Evolutionary conservation across 768 basidiomycete genomes (phyloP), one percentile per base, ranked within the genome.

Genomic region (Postia placenta): DNA sequence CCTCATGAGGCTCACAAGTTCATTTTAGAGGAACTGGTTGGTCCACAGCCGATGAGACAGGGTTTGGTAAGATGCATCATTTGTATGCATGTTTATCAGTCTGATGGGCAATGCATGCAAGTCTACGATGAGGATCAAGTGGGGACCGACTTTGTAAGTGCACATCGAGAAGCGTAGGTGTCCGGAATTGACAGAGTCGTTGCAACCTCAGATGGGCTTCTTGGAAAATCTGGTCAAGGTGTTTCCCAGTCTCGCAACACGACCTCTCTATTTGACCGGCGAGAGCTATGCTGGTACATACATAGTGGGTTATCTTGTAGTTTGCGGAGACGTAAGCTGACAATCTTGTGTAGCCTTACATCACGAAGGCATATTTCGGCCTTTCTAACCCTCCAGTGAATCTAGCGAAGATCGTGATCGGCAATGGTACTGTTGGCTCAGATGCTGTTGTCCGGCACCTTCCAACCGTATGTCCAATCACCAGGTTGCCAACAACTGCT

Each of bases 201-300:
- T n/a, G n/a, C n/a, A n/a, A n/a, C n/a, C n/a, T 27, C 38, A 88
- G 86, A 76, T 88, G 69, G 83, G 81, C 14, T 88, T 88, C 62
- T 62, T 90, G 38, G 65, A 63, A 23, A 88, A 88, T 59, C 68
- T 87, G 2, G 81, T 87, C 59, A 81, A 81, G 56, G 80, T 87
- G 9, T 89, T 89, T 64, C 87, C 87, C 15, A 72, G 73, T 56
- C 71, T 88, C 22, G 76, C 77, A 12, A 77, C 68, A 1, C 78
- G 87, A 24, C 87, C 87, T 14, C 72, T 88, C 28, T 68, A 82
- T 62, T 59, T 89, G 30, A 79, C 78, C 0, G 87, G 87, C 4
- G 87, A 88, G 64, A 85, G 82, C 57, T 88, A 87, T 62, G 79
- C 87, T 12, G 87, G 87, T 24, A 74, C 74, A 51, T 87, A 83